Evolutionary conservation across 371 early-diverging fungal genomes (phyloP), one percentile per base, ranked within the genome.

Genomic region (Mucor saturninus): DNA sequence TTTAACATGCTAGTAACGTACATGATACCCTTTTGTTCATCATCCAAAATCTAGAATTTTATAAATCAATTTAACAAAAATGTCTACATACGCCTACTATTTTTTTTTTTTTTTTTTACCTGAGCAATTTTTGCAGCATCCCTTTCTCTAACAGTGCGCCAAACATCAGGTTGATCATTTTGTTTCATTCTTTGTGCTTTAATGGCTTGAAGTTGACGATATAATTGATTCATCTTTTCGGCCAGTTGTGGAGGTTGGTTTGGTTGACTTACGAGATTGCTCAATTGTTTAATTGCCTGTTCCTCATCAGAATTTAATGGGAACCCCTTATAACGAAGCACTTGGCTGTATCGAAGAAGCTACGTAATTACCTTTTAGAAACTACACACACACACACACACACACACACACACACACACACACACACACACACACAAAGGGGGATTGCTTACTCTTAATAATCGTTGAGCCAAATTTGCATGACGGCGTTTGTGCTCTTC

Each of bases 401-500:
- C 15, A 58, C 5, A 5, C n/a, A 0, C 13, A 31, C 21, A 3
- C 2, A 49, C 21, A 21, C 21, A 21, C 21, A 21, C 21, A 21
- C 21, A 14, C 13, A 11, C 15, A 58, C 5, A 5, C n/a, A 0
- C 13, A 31, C 21, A 3, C 2, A 49, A 8, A 32, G 9, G 6
- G 31, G 29, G 4, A 11, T 51, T 0, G 31, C 56, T 53, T 69
- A 75, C 75, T 58, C 69, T 59, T 54, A 75, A 57, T 51, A 72
- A 38, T 52, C 75, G 40, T 50, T 69, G 61, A 26, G 65, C 64
- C 21, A 75, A 60, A 28, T 72, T 56, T 37, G 67, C 67, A 56
- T 69, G 72, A 9, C 75, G 75, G 28, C 81, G 71, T 58, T 69
- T 74, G 56, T 77, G 75, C 48, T 78, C 78, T 35, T 78, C 78